These are phyloP conservation scores for Xylona heveae DNA, from an alignment of 495 filamentous ascomycete genomes.

Conservation along the genomic window DNA sequence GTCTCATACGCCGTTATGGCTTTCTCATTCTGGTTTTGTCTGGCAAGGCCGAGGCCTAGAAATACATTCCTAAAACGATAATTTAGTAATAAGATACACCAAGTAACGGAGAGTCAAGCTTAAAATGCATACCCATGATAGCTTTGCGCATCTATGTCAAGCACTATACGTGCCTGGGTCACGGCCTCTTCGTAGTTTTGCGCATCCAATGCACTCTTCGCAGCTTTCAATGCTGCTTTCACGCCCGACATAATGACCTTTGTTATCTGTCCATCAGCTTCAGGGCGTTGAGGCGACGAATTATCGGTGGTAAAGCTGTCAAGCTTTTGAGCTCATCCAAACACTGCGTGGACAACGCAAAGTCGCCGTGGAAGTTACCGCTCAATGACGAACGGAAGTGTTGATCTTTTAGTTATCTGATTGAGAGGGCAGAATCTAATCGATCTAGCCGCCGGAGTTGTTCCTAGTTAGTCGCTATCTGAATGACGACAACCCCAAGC, in stretches of 20 bases:
- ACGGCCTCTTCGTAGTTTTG: constrained; percentile 59
- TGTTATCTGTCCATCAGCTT: too few relatives aligned
- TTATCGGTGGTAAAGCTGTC: too few relatives aligned
- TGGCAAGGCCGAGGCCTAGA: constrained; percentile 59
- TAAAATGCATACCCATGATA: constrained; percentile 47
- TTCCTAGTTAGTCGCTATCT: too few relatives aligned
- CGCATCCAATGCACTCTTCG: constrained; percentile 55
- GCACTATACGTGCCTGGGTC: constrained; percentile 38
- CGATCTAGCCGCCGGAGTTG: too few relatives aligned
- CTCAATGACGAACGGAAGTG: too few relatives aligned
- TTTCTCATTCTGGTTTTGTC: constrained; percentile 42
- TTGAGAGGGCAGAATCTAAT: too few relatives aligned
- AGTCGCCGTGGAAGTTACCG: too few relatives aligned
- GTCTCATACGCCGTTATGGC: constrained; percentile 55
- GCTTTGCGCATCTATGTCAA: constrained; percentile 52
- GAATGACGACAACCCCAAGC: too few relatives aligned
- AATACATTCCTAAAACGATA: constrained; percentile 43
- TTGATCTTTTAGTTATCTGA: too few relatives aligned
- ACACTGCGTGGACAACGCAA: too few relatives aligned
- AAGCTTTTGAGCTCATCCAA: too few relatives aligned
- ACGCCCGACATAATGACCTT: constrained; percentile 25
- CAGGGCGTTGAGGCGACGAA: too few relatives aligned
- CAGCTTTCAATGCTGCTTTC: constrained; percentile 70
- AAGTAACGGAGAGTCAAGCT: neutral
- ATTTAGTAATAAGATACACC: neutral